Percentiles rank a stretch among this genome's conserved stretches.
Conservation (phyloP, 257 asterid genomes). For the Ilex asprella region DNA sequence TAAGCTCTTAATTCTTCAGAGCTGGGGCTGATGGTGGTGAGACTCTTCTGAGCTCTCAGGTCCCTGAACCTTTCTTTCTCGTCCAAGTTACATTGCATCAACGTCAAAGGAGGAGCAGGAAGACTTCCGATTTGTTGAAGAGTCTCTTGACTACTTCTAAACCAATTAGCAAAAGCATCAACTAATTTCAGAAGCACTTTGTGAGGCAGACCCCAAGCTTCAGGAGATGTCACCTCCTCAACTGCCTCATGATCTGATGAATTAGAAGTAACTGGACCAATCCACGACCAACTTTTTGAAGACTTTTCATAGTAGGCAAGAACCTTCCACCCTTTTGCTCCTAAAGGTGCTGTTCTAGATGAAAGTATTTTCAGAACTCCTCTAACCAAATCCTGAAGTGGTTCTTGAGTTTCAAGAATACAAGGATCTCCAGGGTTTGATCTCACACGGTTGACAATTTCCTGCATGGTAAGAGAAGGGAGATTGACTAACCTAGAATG, state of each 20-base stretch:
- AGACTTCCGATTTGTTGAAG: conserved; percentile 96
- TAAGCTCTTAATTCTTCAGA: conserved; percentile 83
- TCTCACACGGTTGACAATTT: conserved; percentile 75
- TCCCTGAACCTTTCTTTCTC: conserved; percentile 98
- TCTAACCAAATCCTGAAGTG: conserved; percentile 92
- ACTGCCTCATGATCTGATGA: conserved; percentile 47
- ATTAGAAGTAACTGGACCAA: conserved; percentile 58
- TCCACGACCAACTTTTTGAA: conserved; percentile 88
- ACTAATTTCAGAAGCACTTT: conserved; percentile 95
- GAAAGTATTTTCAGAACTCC: conserved; percentile 88
- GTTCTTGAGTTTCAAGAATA: conserved; percentile 96
- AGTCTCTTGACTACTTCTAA: conserved; percentile 94
- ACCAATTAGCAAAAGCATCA: conserved; percentile 95
- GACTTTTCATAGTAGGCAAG: conserved; percentile 78
- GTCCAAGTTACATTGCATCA: conserved; percentile 70
- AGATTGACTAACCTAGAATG: conserved; percentile 43
- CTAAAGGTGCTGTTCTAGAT: conserved; percentile 91
- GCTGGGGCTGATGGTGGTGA: conserved; percentile 78
- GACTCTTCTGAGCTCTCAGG: conserved; percentile 95
- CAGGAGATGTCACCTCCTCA: conserved; percentile 91
- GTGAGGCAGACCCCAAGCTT: conserved; percentile 91
- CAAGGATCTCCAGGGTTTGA: conserved; percentile 91
- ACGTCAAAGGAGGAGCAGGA: conserved; percentile 74
- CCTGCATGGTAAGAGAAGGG: conserved; percentile 72
- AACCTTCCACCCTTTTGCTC: conserved; percentile 99